phyloP scores from a whole-genome alignment of 2,329 filamentous ascomycete species.

The Aspergillus vadensis region DNA sequence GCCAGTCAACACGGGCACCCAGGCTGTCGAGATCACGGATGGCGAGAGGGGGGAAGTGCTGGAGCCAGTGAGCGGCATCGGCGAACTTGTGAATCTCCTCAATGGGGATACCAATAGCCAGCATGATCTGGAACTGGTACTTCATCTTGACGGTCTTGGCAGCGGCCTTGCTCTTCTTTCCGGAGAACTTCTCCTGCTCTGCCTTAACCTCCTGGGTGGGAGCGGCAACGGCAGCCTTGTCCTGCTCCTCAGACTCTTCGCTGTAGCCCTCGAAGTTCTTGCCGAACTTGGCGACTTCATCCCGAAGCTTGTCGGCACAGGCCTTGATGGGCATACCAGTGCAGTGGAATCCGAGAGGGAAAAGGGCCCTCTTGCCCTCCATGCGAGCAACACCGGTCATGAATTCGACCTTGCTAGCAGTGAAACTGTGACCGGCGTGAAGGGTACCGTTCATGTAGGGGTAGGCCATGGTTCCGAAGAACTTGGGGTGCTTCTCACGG shows the following conservation, averaged over 20 bases:
- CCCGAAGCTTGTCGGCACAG: slow-evolving; percentile 88
- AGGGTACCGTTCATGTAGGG: slow-evolving; percentile 86
- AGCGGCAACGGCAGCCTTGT: slow-evolving; percentile 55
- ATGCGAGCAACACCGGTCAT: slow-evolving; percentile 82
- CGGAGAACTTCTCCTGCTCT: slow-evolving; percentile 89
- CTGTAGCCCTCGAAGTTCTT: slow-evolving; percentile 78
- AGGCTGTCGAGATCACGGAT: slow-evolving; percentile 77
- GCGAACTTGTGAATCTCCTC: slow-evolving; percentile 93
- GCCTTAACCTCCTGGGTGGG: slow-evolving; percentile 69
- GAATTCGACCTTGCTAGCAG: slow-evolving; percentile 91
- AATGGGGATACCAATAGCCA: slow-evolving; percentile 80
- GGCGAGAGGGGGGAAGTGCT: slow-evolving; percentile 84
- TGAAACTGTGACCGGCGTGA: slow-evolving; percentile 91
- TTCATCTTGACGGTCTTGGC: slow-evolving; percentile 91
- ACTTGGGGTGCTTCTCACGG: slow-evolving; percentile 82
- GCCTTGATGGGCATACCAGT: slow-evolving; percentile 99
- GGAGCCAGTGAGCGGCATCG: slow-evolving; percentile 87
- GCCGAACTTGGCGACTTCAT: slow-evolving; percentile 88
- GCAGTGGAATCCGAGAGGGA: slow-evolving; percentile 92
- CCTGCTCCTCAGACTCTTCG: slow-evolving; percentile 59
- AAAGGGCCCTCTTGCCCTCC: slow-evolving; percentile 83
- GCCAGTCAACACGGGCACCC: slow-evolving; percentile 88
- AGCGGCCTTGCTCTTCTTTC: slow-evolving; percentile 88
- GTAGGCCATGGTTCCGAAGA: slow-evolving; percentile 78
- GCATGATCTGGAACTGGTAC: slow-evolving; percentile 95